Percentiles rank a stretch among this genome's conserved stretches.
These are phyloP conservation scores for Loxodes magnus DNA, from an alignment of 73 alveolate genomes.

Conservation along the genomic window DNA sequence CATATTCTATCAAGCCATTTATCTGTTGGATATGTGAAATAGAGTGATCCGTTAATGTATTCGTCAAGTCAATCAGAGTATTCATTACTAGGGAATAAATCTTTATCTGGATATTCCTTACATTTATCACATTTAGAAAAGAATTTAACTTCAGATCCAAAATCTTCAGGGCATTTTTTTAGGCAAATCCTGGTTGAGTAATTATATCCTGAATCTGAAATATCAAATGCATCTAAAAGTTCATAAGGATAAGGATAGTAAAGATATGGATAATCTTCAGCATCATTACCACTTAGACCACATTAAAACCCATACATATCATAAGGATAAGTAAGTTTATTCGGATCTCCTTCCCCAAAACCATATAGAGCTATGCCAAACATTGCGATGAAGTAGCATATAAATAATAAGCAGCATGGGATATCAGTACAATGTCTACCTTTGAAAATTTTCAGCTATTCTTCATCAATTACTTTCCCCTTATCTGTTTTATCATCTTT, in stretches of 20 bases:
- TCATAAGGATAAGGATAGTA: conserved; percentile 32
- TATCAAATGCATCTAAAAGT: not conserved
- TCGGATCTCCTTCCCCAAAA: conserved; percentile 69
- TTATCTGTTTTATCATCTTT: no score
- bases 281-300: conserved; percentile 24
- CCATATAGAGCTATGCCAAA: conserved; percentile 56
- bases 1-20: conserved; percentile 5
- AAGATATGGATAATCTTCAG: conserved; percentile 32
- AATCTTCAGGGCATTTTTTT: conserved; percentile 15
- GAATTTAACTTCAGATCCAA: not conserved
- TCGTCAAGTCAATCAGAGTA: no score
- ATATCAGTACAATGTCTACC: conserved; percentile 79
- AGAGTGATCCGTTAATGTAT: no score
- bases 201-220: not conserved
- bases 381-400: conserved; percentile 57
- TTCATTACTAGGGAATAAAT: no score
- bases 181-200: conserved; percentile 9
- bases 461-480: no score
- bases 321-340: conserved; percentile 49
- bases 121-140: no score
- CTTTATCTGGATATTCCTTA: no score
- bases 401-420: conserved; percentile 67
- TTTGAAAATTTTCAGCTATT: no score
- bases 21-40: not conserved
- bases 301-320: conserved; percentile 54